These are phyloP conservation scores for Ophiocordyceps polyrhachis-furcata DNA, from an alignment of 2,329 filamentous ascomycete genomes.

Conservation along the genomic window DNA sequence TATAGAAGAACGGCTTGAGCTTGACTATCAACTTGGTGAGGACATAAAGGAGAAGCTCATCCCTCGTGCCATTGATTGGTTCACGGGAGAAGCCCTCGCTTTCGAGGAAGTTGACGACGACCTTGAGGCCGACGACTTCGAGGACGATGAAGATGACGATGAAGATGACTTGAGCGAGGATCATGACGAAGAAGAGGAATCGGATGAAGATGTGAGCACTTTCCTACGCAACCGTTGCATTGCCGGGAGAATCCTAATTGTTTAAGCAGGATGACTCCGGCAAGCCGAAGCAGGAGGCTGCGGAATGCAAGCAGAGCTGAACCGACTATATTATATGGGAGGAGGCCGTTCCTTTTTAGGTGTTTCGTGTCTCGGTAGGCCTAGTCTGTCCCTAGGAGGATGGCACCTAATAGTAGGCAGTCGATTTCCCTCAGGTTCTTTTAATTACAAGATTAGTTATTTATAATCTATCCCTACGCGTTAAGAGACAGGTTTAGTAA, in stretches of 20 bases:
- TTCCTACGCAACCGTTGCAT: neutral
- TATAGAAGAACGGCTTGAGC: conserved; percentile 92
- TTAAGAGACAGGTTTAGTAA: no score
- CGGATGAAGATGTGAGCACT: conserved; percentile 52
- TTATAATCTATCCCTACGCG: no score
- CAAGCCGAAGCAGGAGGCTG: conserved; percentile 85
- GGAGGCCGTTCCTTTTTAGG: neutral
- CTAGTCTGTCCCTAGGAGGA: no score
- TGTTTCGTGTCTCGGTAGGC: no score
- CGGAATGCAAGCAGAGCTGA: conserved; percentile 92
- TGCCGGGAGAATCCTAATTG: neutral
- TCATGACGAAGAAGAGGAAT: conserved; percentile 80
- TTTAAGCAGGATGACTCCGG: conserved; percentile 54
- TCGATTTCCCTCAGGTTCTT: no score
- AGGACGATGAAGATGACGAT: conserved; percentile 85
- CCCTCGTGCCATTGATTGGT: conserved; percentile 96
- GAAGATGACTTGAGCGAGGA: conserved; percentile 82
- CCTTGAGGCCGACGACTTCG: conserved; percentile 48
- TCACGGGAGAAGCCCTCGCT: conserved; percentile 91
- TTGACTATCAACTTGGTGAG: conserved; percentile 96
- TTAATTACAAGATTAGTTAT: no score
- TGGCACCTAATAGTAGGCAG: no score
- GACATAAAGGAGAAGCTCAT: conserved; percentile 99
- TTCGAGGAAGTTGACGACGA: conserved; percentile 66
- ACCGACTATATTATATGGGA: neutral